phyloP scores from a whole-genome alignment of 2,329 filamentous ascomycete species.

The Ophiostoma angusticollis region DNA sequence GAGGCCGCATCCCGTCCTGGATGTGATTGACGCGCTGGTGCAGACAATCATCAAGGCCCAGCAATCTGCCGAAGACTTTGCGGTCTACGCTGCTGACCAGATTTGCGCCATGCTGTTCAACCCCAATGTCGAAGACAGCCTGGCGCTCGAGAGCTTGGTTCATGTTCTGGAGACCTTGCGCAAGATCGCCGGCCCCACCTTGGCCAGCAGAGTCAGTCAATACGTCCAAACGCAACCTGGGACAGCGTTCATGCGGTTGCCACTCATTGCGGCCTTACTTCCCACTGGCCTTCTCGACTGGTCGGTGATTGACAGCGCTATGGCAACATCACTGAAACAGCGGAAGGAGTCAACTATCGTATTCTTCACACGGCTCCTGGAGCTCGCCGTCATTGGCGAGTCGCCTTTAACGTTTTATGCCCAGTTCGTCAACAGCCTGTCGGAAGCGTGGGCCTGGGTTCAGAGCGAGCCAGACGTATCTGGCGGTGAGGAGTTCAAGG shows the following conservation, averaged over 20 bases:
- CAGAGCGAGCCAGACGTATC: conserved; percentile 53
- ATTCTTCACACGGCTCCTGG: conserved; percentile 67
- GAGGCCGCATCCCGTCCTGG: conserved; percentile 45
- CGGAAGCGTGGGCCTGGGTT: conserved; percentile 72
- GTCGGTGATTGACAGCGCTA: conserved; percentile 54
- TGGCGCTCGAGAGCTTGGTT: conserved; percentile 48
- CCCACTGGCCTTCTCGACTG: conserved; percentile 50
- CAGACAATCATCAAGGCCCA: conserved; percentile 50
- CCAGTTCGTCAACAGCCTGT: conserved; percentile 73
- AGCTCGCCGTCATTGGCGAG: conserved; percentile 66
- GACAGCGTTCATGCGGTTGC: conserved; percentile 41
- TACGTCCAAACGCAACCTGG: conserved; percentile 45
- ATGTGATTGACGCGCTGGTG: conserved; percentile 48
- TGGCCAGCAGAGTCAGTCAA: conserved; percentile 42
- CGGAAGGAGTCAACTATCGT: conserved; percentile 61
- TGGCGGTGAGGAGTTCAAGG: conserved; percentile 58
- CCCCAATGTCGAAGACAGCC: conserved; percentile 32
- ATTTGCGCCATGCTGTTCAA: conserved; percentile 45
- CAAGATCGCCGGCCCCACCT: conserved; percentile 42
- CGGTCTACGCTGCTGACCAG: conserved; percentile 45
- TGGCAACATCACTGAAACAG: conserved; percentile 59
- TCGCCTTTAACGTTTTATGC: conserved; percentile 67
- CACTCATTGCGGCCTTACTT: conserved; percentile 43
- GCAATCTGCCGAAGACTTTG: conserved; percentile 47
- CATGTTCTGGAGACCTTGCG: conserved; percentile 48